Evolutionary conservation across 176 grass and related monocot genomes (phyloP).

Genomic region (Musa beccarii): DNA sequence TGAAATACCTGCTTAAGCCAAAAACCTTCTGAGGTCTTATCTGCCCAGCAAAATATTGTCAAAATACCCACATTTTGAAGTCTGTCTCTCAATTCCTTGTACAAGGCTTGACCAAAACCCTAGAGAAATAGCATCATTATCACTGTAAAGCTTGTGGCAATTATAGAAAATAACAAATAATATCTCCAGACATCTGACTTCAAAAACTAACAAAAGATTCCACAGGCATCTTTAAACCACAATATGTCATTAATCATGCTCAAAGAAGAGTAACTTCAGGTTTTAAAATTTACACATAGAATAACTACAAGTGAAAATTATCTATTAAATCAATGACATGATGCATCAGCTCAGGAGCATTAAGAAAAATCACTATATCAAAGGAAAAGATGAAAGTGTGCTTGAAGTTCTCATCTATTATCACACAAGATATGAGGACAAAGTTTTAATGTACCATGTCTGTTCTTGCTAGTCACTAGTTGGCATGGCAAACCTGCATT

Average conservation of each 20-base stretch:
- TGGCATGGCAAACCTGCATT: too few relatives aligned
- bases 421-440: too few relatives aligned
- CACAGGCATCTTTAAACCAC: neutral
- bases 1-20: conserved; percentile 85
- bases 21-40: conserved; percentile 73
- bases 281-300: neutral
- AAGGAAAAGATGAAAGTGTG: too few relatives aligned
- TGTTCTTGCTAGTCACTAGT: too few relatives aligned
- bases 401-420: too few relatives aligned
- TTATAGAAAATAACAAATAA: neutral
- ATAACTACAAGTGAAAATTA: neutral
- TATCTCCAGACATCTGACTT: neutral
- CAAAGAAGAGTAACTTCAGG: neutral
- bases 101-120: conserved; percentile 72
- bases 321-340: neutral
- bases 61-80: conserved; percentile 74
- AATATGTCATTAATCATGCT: neutral
- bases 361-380: too few relatives aligned
- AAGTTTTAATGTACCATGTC: too few relatives aligned
- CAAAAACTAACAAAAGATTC: neutral
- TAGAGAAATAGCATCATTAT: conserved; percentile 14
- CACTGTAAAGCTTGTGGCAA: neutral
- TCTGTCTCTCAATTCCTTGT: conserved; percentile 58
- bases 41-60: conserved; percentile 82
- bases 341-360: neutral